Conservation (phyloP, 2,329 filamentous ascomycete species). For the Nemania sp. region DNA sequence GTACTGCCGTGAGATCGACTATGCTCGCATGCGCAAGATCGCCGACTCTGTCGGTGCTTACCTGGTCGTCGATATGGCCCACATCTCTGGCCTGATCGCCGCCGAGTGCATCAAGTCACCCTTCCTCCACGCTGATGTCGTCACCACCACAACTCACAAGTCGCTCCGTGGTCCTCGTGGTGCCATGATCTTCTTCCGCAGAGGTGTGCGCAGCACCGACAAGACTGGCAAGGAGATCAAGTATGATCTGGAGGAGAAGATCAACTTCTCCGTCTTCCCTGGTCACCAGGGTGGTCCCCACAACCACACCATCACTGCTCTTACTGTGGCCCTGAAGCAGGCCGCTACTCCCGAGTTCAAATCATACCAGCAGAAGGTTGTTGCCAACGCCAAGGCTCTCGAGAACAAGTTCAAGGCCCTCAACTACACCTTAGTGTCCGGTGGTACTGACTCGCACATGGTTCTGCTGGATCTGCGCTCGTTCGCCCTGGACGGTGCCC, state of each 20-base stretch:
- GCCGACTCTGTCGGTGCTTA: constrained; percentile 93
- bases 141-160: constrained; percentile 99
- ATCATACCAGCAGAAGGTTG: constrained; percentile 88
- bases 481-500: constrained; percentile 84
- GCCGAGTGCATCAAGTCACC: constrained; percentile 91
- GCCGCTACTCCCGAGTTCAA: constrained; percentile 89
- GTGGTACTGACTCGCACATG: constrained; percentile 97
- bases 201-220: constrained; percentile 88
- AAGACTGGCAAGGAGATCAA: constrained; percentile 88
- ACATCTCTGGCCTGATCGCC: constrained; percentile 95
- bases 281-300: constrained; percentile 98
- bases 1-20: constrained; percentile 98
- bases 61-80: constrained; percentile 96
- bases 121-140: constrained; percentile 90
- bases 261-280: constrained; percentile 99
- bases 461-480: constrained; percentile 93
- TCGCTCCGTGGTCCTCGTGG: constrained; percentile 95
- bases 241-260: constrained; percentile 92
- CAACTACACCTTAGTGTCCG: constrained; percentile 91
- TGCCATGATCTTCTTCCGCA: constrained; percentile 99
- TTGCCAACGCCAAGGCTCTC: constrained; percentile 90
- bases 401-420: constrained; percentile 82
- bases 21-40: constrained; percentile 93
- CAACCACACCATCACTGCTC: constrained; percentile 98
- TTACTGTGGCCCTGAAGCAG: constrained; percentile 94